phyloP scores from a whole-genome alignment of 2,329 filamentous ascomycete species.

The Hypoxylon sp. region DNA sequence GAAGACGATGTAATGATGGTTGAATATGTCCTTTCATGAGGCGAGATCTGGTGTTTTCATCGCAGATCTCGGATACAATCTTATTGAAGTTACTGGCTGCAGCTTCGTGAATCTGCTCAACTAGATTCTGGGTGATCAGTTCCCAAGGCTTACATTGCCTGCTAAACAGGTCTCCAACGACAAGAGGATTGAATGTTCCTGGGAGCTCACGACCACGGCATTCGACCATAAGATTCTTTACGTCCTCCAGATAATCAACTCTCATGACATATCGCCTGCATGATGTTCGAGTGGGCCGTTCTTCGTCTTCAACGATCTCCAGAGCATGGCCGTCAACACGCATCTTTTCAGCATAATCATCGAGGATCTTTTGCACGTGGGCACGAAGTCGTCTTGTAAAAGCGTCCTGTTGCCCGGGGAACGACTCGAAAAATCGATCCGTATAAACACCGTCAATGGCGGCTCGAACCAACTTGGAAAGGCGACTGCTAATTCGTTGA shows the following conservation, averaged over 20 bases:
- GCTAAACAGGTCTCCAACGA: constrained; percentile 49
- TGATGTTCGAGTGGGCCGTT: constrained; percentile 22
- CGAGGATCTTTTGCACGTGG: constrained; percentile 47
- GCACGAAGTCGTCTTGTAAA: constrained; percentile 49
- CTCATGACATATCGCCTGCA: constrained; percentile 35
- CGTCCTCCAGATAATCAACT: constrained; percentile 33
- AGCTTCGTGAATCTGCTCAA: constrained; percentile 49
- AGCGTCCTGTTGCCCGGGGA: constrained; percentile 46
- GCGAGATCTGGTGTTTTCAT: constrained; percentile 44
- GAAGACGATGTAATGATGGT: constrained; percentile 45
- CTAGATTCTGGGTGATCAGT: constrained; percentile 46
- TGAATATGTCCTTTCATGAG: constrained; percentile 48
- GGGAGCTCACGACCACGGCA: constrained; percentile 50
- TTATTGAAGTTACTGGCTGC: constrained; percentile 46
- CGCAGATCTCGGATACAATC: constrained; percentile 44
- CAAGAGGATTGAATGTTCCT: constrained; percentile 50
- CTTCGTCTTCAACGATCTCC: constrained; percentile 48
- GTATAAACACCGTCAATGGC: constrained; percentile 62
- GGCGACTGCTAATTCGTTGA: constrained; percentile 57
- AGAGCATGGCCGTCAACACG: constrained; percentile 46
- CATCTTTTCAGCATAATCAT: constrained; percentile 47
- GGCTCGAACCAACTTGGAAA: constrained; percentile 57
- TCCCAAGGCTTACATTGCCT: constrained; percentile 52
- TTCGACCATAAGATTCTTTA: constrained; percentile 46
- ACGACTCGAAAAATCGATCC: constrained; percentile 59